Evolutionary conservation across 768 basidiomycete genomes (phyloP), one percentile per base, ranked within the genome.

Genomic region (Lentinula lateritia): DNA sequence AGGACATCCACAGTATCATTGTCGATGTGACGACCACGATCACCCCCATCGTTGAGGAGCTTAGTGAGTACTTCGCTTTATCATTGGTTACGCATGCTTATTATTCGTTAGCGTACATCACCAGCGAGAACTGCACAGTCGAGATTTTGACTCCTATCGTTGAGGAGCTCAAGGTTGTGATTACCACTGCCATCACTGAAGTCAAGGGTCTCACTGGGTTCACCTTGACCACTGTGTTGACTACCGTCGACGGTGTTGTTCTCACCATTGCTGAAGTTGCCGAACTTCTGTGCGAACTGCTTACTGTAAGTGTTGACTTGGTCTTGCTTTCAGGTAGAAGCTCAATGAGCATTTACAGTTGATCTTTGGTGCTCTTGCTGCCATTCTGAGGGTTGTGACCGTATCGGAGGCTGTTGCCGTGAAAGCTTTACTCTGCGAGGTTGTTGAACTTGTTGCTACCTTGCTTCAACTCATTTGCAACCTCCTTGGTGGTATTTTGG

Each of bases 381-480:
- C n/a, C 18, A 35, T 63, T 18, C 45, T 60, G 41, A 48, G 38
- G 13, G 53, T 63, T 16, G 63, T 63, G 8, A 18, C 32, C 2
- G 10, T 20, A 15, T 42, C 52, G 7, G 54, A 63, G 1, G 15
- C 18, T 28, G 23, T 12, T 9, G 42, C 52, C n/a, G 36, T 63
- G 23, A 10, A 4, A n/a, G 20, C 42, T 13, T 45, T 63, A 10
- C 53, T 63, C 16, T 45, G 34, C 54, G 63, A 60, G 13, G 52
- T 38, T 18, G 28, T 45, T 28, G 38, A 55, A n/a, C 35, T 61
- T 55, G 63, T 64, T n/a, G 60, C 48, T 38, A 38, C 53, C 12
- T 50, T 64, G 16, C 55, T 64, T 41, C 28, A 61, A n/a, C 50
- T 61, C n/a, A 43, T 64, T 16, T 53, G 61, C 32, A 50, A 42